phyloP scores from a whole-genome alignment of 192 early-diverging fungal genomes.

The Allomyces macrogynus region DNA sequence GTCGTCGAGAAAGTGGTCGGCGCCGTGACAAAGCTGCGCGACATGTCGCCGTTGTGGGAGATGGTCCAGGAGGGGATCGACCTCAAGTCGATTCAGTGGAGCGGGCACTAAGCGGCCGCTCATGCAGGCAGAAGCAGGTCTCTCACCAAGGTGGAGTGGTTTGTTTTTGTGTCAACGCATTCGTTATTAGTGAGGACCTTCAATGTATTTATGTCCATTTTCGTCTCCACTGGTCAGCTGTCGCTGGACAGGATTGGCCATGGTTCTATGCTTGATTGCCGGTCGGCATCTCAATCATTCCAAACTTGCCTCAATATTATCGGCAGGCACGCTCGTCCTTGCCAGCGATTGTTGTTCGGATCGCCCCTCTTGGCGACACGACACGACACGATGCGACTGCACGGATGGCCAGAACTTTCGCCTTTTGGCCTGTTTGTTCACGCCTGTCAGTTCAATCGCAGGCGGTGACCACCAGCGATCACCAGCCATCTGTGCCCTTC shows the following conservation, averaged over 20 bases:
- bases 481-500: too few relatives aligned
- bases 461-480: too few relatives aligned
- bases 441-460: too few relatives aligned
- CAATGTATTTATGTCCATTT: background rate
- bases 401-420: too few relatives aligned
- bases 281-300: too few relatives aligned
- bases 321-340: too few relatives aligned
- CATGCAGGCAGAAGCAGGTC: background rate
- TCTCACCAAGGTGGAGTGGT: background rate
- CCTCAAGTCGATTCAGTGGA: constrained; percentile 77
- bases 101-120: constrained; percentile 48
- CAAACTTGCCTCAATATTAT: too few relatives aligned
- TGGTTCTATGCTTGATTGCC: too few relatives aligned
- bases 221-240: background rate
- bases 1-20: constrained; percentile 55
- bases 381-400: too few relatives aligned
- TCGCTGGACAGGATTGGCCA: background rate
- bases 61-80: constrained; percentile 92
- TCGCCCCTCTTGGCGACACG: too few relatives aligned
- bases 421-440: too few relatives aligned
- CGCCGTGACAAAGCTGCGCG: constrained; percentile 68
- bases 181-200: background rate
- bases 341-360: too few relatives aligned
- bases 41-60: constrained; percentile 96
- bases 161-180: background rate